Evolutionary conservation across 2,329 filamentous ascomycete genomes (phyloP), one percentile per base, ranked within the genome.

Genomic region (Colletotrichum nymphaeae): DNA sequence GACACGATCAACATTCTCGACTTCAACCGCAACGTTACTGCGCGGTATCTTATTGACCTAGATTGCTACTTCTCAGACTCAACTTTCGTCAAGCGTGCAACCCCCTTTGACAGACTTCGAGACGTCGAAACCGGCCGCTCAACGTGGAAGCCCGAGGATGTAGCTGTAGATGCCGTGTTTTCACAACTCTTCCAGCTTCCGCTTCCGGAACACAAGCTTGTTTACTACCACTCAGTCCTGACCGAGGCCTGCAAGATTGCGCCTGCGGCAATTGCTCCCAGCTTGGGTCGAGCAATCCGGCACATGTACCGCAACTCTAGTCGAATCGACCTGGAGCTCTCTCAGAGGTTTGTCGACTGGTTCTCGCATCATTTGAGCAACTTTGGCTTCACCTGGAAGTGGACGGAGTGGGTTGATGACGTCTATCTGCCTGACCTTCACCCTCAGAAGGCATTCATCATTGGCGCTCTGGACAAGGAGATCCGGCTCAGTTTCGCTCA

Each of bases 301-400:
- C 97, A 93, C 79, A 87, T 98, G 75, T 99, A 98, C 86, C 91
- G 94, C 75, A 95, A 93, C 80, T 87, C 94, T 11, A 92, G 95
- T 72, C 90, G 89, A 2, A 92, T 98, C 87, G 97, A 99, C 79
- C 87, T 98, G 60, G 95, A 98, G 83, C 86, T 99, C 56, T 89
- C 88, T 69, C 93, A 95, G 79, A 91, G 97, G 30, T 98, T 98
- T 84, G 88, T 98, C 80, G 96, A 98, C 81, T 99, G 97, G 97
- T 99, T 99, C 80, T 91, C 96, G 22, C 97, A 99, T 82, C 97
- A 99, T 85, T 86, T 99, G 76, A 98, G 95, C 85, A 99, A 99
- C 85, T 99, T 99, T 81, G 97, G 97, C 66, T 99, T 98, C 81
- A 97, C 97, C 11, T 99, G 97, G 97, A 98, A 98, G 84, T 99